phyloP scores from a whole-genome alignment of 2,329 filamentous ascomycete species.

The Colletotrichum sp. region DNA sequence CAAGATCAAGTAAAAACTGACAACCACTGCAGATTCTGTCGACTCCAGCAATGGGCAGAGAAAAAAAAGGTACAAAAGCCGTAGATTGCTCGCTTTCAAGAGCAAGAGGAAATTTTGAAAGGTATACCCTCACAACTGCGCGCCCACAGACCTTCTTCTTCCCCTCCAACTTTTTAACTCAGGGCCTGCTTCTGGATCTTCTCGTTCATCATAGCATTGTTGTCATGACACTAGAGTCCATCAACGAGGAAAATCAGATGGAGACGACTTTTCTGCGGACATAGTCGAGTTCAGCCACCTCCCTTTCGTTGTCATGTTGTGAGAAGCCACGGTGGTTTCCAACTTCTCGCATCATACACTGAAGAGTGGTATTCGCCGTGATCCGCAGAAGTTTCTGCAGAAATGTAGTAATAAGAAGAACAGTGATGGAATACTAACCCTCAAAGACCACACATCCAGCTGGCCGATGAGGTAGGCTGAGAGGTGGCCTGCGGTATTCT shows the following conservation, averaged over 20 bases:
- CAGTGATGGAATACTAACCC: not conserved
- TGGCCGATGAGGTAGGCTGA: not conserved
- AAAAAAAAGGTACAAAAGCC: not conserved
- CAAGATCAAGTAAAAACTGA: not conserved
- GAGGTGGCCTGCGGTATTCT: not conserved
- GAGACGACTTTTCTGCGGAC: not conserved
- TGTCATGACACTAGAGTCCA: too few relatives aligned
- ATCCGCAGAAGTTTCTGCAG: not conserved
- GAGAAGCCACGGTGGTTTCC: not conserved
- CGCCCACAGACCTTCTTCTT: not conserved
- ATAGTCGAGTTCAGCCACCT: not conserved
- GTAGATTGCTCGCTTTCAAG: not conserved
- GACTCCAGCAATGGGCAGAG: not conserved
- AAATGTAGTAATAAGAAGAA: not conserved
- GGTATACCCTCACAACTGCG: too few relatives aligned
- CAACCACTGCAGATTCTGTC: too few relatives aligned
- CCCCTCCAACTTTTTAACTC: not conserved
- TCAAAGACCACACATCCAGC: not conserved
- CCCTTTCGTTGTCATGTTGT: fast-evolving
- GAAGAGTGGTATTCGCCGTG: not conserved
- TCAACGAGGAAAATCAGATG: not conserved
- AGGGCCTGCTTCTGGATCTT: not conserved
- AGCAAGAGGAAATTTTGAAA: not conserved
- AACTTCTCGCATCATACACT: not conserved
- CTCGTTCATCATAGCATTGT: too few relatives aligned